phyloP scores from a whole-genome alignment of 345 rosid genomes.

The Microcos paniculata region DNA sequence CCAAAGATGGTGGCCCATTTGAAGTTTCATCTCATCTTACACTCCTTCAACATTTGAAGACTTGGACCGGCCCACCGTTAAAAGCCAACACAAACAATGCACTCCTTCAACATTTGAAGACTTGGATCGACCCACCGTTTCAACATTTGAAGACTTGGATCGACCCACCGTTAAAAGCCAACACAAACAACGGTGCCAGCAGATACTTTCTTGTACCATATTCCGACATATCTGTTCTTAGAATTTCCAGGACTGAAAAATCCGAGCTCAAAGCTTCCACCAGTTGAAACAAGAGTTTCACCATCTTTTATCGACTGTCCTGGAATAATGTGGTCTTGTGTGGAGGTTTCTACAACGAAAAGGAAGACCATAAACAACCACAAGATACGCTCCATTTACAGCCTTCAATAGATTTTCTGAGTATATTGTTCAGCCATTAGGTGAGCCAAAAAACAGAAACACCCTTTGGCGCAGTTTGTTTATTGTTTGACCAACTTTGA shows the following conservation, averaged over 20 bases:
- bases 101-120: too few relatives aligned
- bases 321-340: not conserved
- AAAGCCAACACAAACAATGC: too few relatives aligned
- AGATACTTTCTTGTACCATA: constrained; percentile 8
- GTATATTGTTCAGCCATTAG: too few relatives aligned
- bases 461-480: not conserved
- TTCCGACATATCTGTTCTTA: not conserved
- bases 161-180: too few relatives aligned
- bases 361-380: not conserved
- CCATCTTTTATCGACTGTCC: constrained; percentile 14
- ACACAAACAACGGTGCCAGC: constrained; percentile 36
- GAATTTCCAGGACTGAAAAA: constrained; percentile 9
- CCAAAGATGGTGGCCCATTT: too few relatives aligned
- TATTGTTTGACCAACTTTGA: not conserved
- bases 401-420: not conserved
- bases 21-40: too few relatives aligned
- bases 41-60: too few relatives aligned
- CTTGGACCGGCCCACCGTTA: too few relatives aligned
- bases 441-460: not conserved
- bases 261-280: constrained; percentile 7
- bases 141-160: too few relatives aligned
- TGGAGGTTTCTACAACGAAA: not conserved
- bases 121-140: too few relatives aligned
- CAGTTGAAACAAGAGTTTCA: constrained; percentile 31
- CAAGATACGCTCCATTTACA: not conserved